phyloP scores from a whole-genome alignment of 2,329 filamentous ascomycete genomes.

The Colletotrichum tanaceti region DNA sequence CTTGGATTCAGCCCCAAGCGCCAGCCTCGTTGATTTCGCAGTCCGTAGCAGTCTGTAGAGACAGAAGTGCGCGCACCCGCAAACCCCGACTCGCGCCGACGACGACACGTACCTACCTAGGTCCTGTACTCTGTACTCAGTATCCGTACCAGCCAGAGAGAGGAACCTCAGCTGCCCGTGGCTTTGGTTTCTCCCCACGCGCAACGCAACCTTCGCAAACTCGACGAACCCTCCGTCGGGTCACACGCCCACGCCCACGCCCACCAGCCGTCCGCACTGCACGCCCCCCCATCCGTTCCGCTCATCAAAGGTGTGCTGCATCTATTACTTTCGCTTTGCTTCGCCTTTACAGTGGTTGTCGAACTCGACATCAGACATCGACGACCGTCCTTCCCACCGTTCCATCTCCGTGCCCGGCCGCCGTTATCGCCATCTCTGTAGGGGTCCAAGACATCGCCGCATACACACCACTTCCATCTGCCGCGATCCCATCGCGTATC shows the following conservation, averaged over 20 bases:
- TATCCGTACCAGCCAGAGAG: neutral
- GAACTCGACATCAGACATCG: constrained; percentile 26
- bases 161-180: neutral
- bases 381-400: constrained; percentile 11
- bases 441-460: constrained; percentile 33
- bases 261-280: constrained; percentile 13
- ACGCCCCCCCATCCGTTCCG: constrained; percentile 28
- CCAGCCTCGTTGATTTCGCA: constrained; percentile 37
- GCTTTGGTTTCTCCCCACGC: constrained; percentile 29
- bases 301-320: constrained; percentile 17
- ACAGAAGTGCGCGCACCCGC: constrained; percentile 6
- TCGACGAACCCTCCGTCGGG: constrained; percentile 22
- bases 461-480: constrained; percentile 1
- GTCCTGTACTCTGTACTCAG: too few species aligned
- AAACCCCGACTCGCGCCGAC: neutral
- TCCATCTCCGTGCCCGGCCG: constrained; percentile 24
- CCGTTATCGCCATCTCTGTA: constrained; percentile 27
- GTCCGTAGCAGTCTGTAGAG: neutral
- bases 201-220: constrained; percentile 31
- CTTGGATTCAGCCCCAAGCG: constrained; percentile 27
- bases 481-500: constrained; percentile 6
- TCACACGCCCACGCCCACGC: constrained; percentile 9
- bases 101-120: neutral
- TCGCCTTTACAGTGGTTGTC: neutral
- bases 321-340: neutral